Evolutionary conservation across 345 rosid species (phyloP).

Genomic region (Corchorus olitorius): DNA sequence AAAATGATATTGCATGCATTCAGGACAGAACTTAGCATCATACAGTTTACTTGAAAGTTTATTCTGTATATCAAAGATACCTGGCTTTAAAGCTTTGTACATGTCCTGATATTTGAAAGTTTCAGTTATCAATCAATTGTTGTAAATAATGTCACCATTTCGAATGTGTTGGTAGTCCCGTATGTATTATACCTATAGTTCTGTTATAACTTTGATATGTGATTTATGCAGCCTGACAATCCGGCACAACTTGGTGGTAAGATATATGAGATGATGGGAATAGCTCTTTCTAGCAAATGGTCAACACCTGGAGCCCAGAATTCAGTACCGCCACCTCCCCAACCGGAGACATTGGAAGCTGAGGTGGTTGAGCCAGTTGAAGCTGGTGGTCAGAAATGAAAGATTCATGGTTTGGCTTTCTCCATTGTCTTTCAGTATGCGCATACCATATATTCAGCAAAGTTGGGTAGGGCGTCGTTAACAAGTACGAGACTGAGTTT

Average conservation of each 20-base stretch:
- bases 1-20: neutral
- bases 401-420: neutral
- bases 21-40: neutral
- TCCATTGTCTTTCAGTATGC: neutral
- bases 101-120: neutral
- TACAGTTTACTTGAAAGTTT: neutral
- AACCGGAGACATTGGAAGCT: constrained; percentile 58
- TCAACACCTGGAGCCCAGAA: constrained; percentile 36
- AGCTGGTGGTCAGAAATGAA: constrained; percentile 65
- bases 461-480: no score
- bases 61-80: neutral
- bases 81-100: neutral
- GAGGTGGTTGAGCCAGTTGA: constrained; percentile 84
- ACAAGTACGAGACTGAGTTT: neutral
- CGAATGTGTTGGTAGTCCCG: neutral
- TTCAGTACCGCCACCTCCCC: constrained; percentile 27
- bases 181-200: neutral
- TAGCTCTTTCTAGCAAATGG: constrained; percentile 88
- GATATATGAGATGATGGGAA: constrained; percentile 96
- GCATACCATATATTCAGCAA: neutral
- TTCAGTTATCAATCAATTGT: neutral
- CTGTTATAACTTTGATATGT: neutral
- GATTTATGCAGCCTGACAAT: constrained; percentile 73
- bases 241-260: constrained; percentile 95
- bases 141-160: neutral